A percentile compares a stretch with the other conserved stretches of the same genome.
phyloP scores from a whole-genome alignment of 1,284 basidiomycete genomes.

The Rhodotorula sp. region DNA sequence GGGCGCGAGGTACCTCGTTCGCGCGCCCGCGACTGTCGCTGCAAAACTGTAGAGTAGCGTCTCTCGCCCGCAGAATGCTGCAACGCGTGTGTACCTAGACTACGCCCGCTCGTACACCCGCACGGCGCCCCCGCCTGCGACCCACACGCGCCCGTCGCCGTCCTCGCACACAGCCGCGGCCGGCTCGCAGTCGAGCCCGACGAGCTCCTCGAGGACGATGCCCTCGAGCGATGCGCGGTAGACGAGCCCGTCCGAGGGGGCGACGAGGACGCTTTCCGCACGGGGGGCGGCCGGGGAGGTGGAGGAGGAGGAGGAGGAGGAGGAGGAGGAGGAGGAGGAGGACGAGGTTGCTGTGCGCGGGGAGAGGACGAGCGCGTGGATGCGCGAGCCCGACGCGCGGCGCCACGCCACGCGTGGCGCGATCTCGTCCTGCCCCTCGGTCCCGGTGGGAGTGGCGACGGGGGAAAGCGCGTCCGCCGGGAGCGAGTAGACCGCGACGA shows the following conservation, averaged over 20 bases:
- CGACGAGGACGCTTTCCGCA: slow-evolving; percentile 23
- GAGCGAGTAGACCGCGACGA: slow-evolving; percentile 17
- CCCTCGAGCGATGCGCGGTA: slow-evolving; percentile 25
- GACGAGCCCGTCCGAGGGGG: slow-evolving; percentile 39
- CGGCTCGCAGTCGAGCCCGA: slow-evolving; percentile 41
- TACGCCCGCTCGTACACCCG: slow-evolving; percentile 30
- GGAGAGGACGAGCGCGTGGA: slow-evolving; percentile 18
- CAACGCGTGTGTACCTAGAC: too few relatives aligned
- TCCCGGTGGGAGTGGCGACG: not conserved
- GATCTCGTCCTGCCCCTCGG: not conserved
- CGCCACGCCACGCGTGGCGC: not conserved
- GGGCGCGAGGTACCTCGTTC: not conserved
- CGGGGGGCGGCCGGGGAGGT: not conserved
- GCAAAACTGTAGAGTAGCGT: not conserved
- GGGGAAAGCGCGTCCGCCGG: not conserved
- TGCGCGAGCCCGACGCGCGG: slow-evolving; percentile 3
- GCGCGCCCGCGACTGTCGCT: not conserved
- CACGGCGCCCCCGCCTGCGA: slow-evolving; percentile 25
- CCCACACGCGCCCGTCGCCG: slow-evolving; percentile 26
- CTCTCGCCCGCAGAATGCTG: too few relatives aligned
- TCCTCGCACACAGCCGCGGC: slow-evolving; percentile 22
- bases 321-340: too few relatives aligned
- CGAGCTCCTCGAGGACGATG: slow-evolving; percentile 33
- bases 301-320: too few relatives aligned
- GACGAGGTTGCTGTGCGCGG: not conserved